Evolutionary conservation across 495 filamentous ascomycete species (phyloP), one percentile per base, ranked within the genome.

Genomic region (Penicillium pulvis): DNA sequence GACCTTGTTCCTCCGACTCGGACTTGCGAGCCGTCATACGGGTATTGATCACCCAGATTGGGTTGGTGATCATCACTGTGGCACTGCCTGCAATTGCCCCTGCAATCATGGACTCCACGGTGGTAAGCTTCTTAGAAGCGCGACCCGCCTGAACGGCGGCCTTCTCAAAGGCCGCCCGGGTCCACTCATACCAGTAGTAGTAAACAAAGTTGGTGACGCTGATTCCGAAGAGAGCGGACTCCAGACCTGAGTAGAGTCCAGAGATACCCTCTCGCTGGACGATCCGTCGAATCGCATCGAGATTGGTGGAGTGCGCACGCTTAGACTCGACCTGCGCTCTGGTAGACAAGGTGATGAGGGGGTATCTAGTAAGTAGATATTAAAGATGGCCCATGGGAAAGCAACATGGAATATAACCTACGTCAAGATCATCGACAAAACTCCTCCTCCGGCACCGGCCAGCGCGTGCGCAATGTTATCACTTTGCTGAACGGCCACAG

Each of bases 151-250:
- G 85, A 33, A 79, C 64, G 31, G 92, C 91, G 12, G 93, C 90
- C 41, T 85, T 84, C 72, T 96, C 91, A 74, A 98, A 97, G 64
- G 87, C 87, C 44, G 90, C 81, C 23, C 94, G 89, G 53, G 93
- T 93, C 90, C 91, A 98, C 78, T 99, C 94, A 78, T 97, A 99
- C 87, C 94, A 99, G 77, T 99, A 99, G 76, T 99, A 99, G 76
- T 99, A 99, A 23, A 99, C 93, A 64, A 99, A 98, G 75, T 99
- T 99, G 55, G 94, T 99, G 57, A 99, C 87, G 72, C 89, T 93
- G 77, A 98, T 98, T 64, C 95, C 94, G 72, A 99, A 97, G 5
- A 99, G 81, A 9, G 94, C 94, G 23, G 88, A 93, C 64, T 93
- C 88, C 35, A 97, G 81, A 10, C 92, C 92, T 4, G 92, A 85